These are phyloP conservation scores for Tetrahymena borealis DNA, from an alignment of 73 alveolate genomes.

Conservation along the genomic window DNA sequence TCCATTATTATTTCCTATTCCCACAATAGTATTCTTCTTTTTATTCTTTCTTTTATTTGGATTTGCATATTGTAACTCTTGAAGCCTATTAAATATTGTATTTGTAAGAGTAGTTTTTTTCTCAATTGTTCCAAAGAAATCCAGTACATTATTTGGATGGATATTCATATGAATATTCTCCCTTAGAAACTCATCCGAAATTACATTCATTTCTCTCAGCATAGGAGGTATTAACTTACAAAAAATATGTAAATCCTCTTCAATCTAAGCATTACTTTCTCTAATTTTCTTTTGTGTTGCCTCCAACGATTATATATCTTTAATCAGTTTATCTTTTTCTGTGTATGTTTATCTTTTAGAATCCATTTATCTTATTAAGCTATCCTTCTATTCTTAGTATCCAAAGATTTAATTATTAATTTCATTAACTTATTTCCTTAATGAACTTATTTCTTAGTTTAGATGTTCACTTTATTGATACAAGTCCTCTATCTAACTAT, in stretches of 20 bases:
- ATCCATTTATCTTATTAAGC: background rate
- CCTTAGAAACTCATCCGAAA: background rate
- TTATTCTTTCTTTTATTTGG: background rate
- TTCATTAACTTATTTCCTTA: background rate
- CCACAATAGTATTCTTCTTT: background rate
- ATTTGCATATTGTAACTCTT: background rate
- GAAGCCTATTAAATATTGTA: background rate
- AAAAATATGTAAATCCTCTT: background rate
- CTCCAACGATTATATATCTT: background rate
- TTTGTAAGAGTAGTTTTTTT: background rate
- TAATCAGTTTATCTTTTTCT: background rate
- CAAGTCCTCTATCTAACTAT: background rate
- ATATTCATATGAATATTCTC: background rate
- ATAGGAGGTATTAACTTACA: background rate
- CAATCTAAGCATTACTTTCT: background rate
- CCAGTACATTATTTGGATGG: background rate
- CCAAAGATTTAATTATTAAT: background rate
- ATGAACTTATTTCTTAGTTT: background rate
- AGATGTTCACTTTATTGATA: background rate
- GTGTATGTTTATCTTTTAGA: background rate
- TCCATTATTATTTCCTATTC: background rate
- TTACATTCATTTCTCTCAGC: background rate
- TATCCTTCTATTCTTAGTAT: background rate
- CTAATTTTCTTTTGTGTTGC: background rate
- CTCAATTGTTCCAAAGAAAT: background rate